Base-by-base conservation (phyloP, 257 asterid species). In the Catharanthus roseus region DNA sequence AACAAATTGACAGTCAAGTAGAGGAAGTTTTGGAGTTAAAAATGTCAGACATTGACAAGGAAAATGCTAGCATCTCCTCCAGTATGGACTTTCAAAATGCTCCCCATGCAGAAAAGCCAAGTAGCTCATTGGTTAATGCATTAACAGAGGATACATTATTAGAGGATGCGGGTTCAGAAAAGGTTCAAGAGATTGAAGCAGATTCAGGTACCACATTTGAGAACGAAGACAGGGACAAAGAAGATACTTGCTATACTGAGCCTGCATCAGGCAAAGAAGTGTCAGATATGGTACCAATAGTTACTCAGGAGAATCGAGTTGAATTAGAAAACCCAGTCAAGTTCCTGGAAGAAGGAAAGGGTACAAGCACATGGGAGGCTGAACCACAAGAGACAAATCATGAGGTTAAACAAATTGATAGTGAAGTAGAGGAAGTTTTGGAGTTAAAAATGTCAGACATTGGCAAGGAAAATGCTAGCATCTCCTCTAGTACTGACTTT, bases 181-280 rank as follows among this genome's bases (percentile, higher is more conserved):
- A 51, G 10, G 16, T 50, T 51, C 53, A 41, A 64, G 45, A 64
- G 24, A 51, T 73, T 65, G 57, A 65, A 73, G 65, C 33, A 9
- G 10, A 64, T 28, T 63, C 77, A 65, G 44, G 44, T 10, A 34
- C 77, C 44, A 64, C 3, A 0, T 6, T 16, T 9, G 77, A 65
- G 66, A 42, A 45, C n/a, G 31, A 26, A 18, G 45, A 0, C 24
- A 23, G 10, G 23, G 38, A 65, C 33, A 39, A 9, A 23, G 53
- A 39, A 65, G 36, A 39, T 23, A 23, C 38, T 44, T 65, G 16
- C 8, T 64, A 23, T 34, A 36, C 26, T 23, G 70, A 65, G 36
- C 29, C 34, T 23, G 16, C 70, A 39, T 11, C n/a, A 23, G 54
- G 8, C 70, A 65, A 39, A 24, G 54, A 42, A 65, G 67, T 34